Base-by-base conservation (phyloP, 306 rosid species). In the Quercus parvula region DNA sequence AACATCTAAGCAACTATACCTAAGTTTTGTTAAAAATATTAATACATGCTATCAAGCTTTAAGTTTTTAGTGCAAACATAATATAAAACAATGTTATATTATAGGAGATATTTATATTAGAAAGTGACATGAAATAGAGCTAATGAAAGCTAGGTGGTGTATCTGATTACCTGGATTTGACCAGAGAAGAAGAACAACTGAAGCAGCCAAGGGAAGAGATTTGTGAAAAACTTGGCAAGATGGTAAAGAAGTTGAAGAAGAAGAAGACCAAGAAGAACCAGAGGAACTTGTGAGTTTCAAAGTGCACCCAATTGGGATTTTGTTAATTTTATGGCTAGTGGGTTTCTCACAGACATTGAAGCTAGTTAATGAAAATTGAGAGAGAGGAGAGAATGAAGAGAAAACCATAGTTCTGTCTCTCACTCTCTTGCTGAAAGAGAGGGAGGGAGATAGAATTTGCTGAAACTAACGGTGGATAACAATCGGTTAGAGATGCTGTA, bases 171-270 rank as follows among this genome's bases (percentile, higher is more conserved):
- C 97, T 73, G 97, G 97, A 70, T 41, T 76, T 71, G 97, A 87
- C 82, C 89, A 92, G 73, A 94, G 83, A 80, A 94, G 93, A 84
- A 92, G 56, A 73, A 94, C 86, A 49, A 87, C 64, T 51, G 98
- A 89, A 77, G 94, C 93, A 83, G 91, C 98, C 33, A 92, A 70
- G 59, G 99, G 90, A 70, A 91, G 63, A 31, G 95, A 87, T 77
- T 87, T 86, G 18, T 73, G 89, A 83, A 89, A 82, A 87, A 82
- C 19, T 33, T 64, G 82, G 73, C 35, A 62, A n/a, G 79, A 58
- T 71, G 57, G 68, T 28, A 52, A 74, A 81, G 89, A 79, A 74
- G 72, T 52, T 5, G 78, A 62, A 17, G 85, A 38, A 38, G 44
- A 38, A 38, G 44, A 38, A 38, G 41, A 1, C 41, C 41, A 58